Evolutionary conservation across 768 basidiomycete species (phyloP).

Genomic region (Cystobasidium ongulense): DNA sequence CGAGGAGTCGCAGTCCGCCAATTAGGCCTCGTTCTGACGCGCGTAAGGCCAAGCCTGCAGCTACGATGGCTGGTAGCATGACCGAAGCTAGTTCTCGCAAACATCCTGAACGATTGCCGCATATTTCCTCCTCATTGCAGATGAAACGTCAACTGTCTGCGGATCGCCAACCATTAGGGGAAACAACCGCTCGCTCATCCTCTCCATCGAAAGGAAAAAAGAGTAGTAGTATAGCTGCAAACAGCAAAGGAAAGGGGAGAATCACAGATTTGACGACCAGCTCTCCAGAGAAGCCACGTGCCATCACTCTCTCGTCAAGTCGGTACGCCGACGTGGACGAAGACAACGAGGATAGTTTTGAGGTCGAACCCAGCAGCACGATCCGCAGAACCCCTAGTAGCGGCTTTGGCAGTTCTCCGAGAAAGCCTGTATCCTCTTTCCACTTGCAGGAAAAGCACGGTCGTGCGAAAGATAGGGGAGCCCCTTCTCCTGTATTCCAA

Average conservation of each 20-base stretch:
- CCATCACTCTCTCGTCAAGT: background rate
- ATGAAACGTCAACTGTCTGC: background rate
- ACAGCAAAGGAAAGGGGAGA: background rate
- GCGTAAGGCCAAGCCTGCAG: background rate
- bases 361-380: slow-evolving; percentile 21
- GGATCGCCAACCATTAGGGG: background rate
- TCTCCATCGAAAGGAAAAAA: background rate
- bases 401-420: background rate
- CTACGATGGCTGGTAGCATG: background rate
- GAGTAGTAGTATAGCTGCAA: background rate
- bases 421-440: background rate
- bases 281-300: background rate
- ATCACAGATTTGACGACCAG: background rate
- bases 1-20: background rate
- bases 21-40: background rate
- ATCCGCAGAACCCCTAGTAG: background rate
- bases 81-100: background rate
- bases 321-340: background rate
- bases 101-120: background rate
- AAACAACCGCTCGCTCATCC: background rate
- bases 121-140: background rate
- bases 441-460: background rate
- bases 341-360: background rate
- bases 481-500: background rate
- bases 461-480: background rate